Base-by-base conservation (phyloP, 805 yeast genomes). In the Saccharomyces kudriavzevii region DNA sequence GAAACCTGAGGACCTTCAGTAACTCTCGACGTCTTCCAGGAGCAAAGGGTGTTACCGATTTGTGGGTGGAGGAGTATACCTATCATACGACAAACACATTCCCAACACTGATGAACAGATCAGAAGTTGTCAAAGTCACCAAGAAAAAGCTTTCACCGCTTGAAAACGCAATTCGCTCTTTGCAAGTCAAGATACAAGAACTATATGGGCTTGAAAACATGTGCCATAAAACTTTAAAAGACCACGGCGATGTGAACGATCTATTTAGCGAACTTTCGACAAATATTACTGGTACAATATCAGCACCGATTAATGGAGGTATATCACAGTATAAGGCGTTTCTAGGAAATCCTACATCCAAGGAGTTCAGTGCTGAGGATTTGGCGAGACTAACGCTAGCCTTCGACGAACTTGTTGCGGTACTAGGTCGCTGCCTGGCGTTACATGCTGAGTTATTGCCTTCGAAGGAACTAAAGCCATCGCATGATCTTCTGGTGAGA, bases 241-340 rank as follows among this genome's bases (percentile, higher is more conserved):
- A 81, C 28, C 79, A 77, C 60, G 74, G 75, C 0, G 80, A 77
- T 49, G 72, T 69, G 49, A 64, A 74, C 2, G 70, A 82, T 0
- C 66, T 79, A 28, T 83, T 84, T 66, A 77, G 78, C 58, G 89
- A 83, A 63, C 70, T 87, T 56, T 83, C 91, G 5, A 75, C 92
- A 68, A 82, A 81, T 62, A 72, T 85, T 52, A 79, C 89, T 2
- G 96, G 96, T 46, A 87, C 96, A 0, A 91, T 90, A 52, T 96
- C 89, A 66, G 82, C 96, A 0, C 96, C 96, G 2, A 92, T 89
- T 5, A 89, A 89, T 66, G 97, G 97, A 35, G 97, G 97, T 54
- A 87, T 89, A 58, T 87, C 89, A 2, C 89, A 86, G 65, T 89
- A 87, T 70, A 77, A 91, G 52, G 79, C 79, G 1, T 88, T 89